Evolutionary conservation across 2,329 filamentous ascomycete species (phyloP), one percentile per base, ranked within the genome.

Genomic region (Ciborinia camelliae): DNA sequence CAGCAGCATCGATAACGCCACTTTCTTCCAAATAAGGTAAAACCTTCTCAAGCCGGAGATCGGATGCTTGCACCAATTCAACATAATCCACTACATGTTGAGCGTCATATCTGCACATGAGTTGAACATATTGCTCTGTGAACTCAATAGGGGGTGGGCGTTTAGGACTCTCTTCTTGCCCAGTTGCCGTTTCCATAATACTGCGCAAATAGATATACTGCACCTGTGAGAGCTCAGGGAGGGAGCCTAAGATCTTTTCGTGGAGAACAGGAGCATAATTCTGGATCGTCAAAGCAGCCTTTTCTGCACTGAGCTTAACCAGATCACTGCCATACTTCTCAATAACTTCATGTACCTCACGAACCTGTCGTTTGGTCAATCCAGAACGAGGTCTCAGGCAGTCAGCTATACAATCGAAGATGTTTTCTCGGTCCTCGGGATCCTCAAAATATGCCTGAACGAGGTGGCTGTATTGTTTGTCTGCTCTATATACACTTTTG

Each of bases 1-100:
- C 91, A 0, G 92, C 94, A 5, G 93, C 96, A 78, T 99, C 95
- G 53, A 99, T 86, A 6, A 95, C 91, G 0, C 93, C 93, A 50
- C 88, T 92, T 68, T 90, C 86, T 76, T 99, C 96, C 82, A 99
- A 92, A 0, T 88, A 88, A 4, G 93, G 92, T 9, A 99, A 81
- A 0, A 99, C 82, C 61, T 87, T 84, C 15, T 95, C 90, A 0
- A 99, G 82, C 30, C 87, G 84, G 35, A 99, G 79, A 73, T 97
- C 88, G 14, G 89, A 87, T 3, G 88, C 87, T 70, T 92, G 90
- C 2, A 96, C 81, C 1, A 85, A 75, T 45, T 89, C 87, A 35
- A 98, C 85, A 75, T 95, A 99, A 63, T 92, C 88, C 3, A 91
- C 90, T 2, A 99, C 94, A 71, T 93, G 91, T 0, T 83, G 78